These are phyloP conservation scores for Aspergillus conjunctus DNA, from an alignment of 495 filamentous ascomycete species.

Conservation along the genomic window DNA sequence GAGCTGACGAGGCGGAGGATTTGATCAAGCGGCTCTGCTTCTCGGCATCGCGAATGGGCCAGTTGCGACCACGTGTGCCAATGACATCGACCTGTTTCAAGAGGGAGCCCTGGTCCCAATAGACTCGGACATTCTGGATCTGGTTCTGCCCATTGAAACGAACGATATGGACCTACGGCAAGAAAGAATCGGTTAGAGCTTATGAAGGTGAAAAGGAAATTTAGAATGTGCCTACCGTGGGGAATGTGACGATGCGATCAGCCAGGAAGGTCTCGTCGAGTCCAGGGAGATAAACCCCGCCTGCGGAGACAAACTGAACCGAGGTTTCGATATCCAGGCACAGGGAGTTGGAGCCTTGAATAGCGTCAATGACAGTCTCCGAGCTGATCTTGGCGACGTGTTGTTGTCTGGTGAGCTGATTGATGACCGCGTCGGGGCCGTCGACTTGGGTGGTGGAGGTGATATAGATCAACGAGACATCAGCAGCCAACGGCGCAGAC, in stretches of 20 bases:
- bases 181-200: constrained; percentile 9
- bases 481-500: constrained; percentile 61
- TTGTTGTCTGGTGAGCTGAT: constrained; percentile 68
- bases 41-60: constrained; percentile 89
- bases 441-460: constrained; percentile 78
- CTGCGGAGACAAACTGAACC: constrained; percentile 76
- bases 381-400: constrained; percentile 73
- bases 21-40: constrained; percentile 79
- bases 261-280: constrained; percentile 93
- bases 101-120: constrained; percentile 94
- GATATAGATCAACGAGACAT: constrained; percentile 87
- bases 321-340: constrained; percentile 80
- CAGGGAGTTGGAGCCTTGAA: constrained; percentile 70
- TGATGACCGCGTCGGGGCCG: constrained; percentile 69
- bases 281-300: constrained; percentile 84
- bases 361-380: constrained; percentile 67
- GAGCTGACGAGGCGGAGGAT: constrained; percentile 34
- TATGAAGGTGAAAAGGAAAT: neutral
- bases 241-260: constrained; percentile 78
- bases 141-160: constrained; percentile 73
- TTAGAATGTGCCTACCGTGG: constrained; percentile 62
- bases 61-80: constrained; percentile 80
- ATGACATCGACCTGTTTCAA: constrained; percentile 94
- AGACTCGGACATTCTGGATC: constrained; percentile 81
- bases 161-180: constrained; percentile 82